Percentiles rank a stretch among this genome's conserved stretches.
Evolutionary conservation across 441 rosid species (phyloP).

Genomic region (Metrosideros polymorpha): DNA sequence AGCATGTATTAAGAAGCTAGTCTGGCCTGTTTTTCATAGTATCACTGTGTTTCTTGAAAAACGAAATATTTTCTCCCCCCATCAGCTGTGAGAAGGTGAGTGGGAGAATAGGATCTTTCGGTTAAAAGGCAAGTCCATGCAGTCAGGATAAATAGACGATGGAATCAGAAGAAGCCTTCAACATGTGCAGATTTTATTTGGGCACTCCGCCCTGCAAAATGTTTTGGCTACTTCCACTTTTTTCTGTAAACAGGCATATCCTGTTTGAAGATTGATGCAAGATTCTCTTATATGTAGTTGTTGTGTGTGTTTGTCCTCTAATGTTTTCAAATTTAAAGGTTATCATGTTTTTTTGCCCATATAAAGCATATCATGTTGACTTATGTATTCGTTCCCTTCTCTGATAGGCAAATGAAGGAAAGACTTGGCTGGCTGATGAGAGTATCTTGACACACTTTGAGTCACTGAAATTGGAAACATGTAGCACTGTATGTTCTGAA

Average conservation of each 20-base stretch:
- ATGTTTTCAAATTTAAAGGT: neutral
- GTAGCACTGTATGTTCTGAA: slow-evolving; percentile 41
- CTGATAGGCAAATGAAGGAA: slow-evolving; percentile 25
- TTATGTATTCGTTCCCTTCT: neutral
- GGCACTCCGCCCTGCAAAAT: neutral
- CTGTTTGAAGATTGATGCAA: neutral
- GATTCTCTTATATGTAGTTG: neutral
- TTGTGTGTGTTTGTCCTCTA: neutral
- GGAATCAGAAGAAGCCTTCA: neutral
- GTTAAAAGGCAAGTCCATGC: neutral
- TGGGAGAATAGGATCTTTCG: neutral
- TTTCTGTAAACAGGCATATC: neutral
- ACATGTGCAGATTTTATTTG: neutral
- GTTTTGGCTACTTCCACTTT: neutral
- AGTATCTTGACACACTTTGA: slow-evolving; percentile 63
- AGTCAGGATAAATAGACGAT: neutral
- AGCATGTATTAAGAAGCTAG: neutral
- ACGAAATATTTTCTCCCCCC: neutral
- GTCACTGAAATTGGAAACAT: slow-evolving; percentile 52
- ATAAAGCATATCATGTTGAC: neutral
- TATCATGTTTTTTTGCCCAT: neutral
- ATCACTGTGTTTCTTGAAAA: neutral
- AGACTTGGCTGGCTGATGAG: slow-evolving; percentile 90
- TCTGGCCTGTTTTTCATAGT: neutral
- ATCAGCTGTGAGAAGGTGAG: neutral